Evolutionary conservation across 345 rosid genomes (phyloP).

Genomic region (Raphanus sativus): DNA sequence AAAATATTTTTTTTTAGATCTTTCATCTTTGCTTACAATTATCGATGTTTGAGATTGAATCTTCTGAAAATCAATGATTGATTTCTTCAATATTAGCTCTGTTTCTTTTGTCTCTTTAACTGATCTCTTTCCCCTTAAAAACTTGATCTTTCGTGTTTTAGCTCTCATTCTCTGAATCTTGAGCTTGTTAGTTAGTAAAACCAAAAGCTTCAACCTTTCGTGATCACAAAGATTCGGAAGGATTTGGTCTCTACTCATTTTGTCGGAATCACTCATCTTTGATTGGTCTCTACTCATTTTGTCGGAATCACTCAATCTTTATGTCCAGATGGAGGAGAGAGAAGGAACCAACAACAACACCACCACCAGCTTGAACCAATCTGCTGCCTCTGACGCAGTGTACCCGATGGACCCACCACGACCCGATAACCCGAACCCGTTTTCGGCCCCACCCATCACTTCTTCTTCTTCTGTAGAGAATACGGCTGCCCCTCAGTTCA

Average conservation of each 20-base stretch:
- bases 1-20: slow-evolving; percentile 27
- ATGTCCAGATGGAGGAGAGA: slow-evolving; percentile 64
- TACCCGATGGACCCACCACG: slow-evolving; percentile 50
- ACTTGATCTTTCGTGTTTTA: not conserved
- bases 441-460: slow-evolving; percentile 35
- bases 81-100: slow-evolving; percentile 23
- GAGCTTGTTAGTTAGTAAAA: slow-evolving; percentile 14
- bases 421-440: slow-evolving; percentile 48
- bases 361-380: slow-evolving; percentile 43
- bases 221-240: slow-evolving; percentile 35
- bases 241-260: slow-evolving; percentile 24
- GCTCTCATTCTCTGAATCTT: slow-evolving; percentile 25
- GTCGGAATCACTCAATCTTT: slow-evolving; percentile 40
- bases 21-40: slow-evolving; percentile 36
- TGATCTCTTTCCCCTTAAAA: not conserved
- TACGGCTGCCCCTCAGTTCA: slow-evolving; percentile 35
- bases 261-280: slow-evolving; percentile 38
- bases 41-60: slow-evolving; percentile 20
- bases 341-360: slow-evolving; percentile 48
- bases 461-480: slow-evolving; percentile 18
- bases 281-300: slow-evolving; percentile 28
- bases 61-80: slow-evolving; percentile 16
- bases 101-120: not conserved
- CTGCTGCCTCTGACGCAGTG: slow-evolving; percentile 32
- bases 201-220: slow-evolving; percentile 19